Evolutionary conservation across 306 rosid species (phyloP).

Genomic region (Trifolium dubium): DNA sequence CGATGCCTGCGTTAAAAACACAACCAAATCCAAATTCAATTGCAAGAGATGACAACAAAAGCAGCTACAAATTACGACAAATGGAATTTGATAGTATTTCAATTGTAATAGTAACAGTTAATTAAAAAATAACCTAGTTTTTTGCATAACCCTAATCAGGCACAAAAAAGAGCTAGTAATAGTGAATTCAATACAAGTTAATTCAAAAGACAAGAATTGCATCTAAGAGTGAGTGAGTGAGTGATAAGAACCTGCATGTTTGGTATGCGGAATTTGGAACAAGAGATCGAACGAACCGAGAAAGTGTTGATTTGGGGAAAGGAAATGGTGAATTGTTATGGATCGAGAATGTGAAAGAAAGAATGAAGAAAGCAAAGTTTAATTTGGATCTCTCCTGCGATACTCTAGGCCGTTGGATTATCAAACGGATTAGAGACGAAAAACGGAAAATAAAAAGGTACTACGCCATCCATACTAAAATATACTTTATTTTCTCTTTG

Average conservation of each 20-base stretch:
- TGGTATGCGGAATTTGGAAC: not conserved
- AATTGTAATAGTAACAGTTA: slow-evolving; percentile 16
- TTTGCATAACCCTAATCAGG: not conserved
- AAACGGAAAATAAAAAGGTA: too few relatives aligned
- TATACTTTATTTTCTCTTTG: too few relatives aligned
- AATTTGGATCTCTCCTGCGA: too few relatives aligned
- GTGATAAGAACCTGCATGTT: slow-evolving; percentile 64
- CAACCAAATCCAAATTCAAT: slow-evolving; percentile 3
- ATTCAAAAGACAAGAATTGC: slow-evolving; percentile 6
- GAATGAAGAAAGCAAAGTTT: too few relatives aligned
- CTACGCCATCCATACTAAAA: too few relatives aligned
- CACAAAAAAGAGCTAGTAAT: not conserved
- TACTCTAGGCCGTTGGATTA: too few relatives aligned
- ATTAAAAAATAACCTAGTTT: slow-evolving; percentile 9
- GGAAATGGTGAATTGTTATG: not conserved
- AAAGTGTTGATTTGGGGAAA: not conserved
- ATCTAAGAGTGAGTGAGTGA: not conserved
- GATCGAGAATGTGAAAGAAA: too few relatives aligned
- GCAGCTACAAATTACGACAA: not conserved
- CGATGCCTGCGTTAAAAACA: slow-evolving; percentile 63
- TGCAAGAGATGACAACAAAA: not conserved
- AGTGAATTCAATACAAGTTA: slow-evolving; percentile 14
- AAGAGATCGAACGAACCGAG: not conserved
- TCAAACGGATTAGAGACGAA: too few relatives aligned
- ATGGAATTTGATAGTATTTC: not conserved